phyloP scores from a whole-genome alignment of 1,139 yeast species.

The Saccharomyces hybrid region DNA sequence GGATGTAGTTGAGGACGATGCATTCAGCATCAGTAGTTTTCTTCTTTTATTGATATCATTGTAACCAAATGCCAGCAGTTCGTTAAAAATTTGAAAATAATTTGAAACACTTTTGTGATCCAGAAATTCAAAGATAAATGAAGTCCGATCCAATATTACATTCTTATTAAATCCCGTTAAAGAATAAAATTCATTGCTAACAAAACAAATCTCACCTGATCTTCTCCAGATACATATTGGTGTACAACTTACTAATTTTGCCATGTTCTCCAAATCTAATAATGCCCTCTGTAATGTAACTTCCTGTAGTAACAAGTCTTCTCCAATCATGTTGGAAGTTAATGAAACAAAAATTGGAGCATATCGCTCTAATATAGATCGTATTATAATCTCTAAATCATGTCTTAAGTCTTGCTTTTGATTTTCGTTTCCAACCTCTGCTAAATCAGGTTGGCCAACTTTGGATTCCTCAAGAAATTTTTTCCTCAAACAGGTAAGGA shows the following conservation, averaged over 20 bases:
- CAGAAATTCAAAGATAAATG: slow-evolving; percentile 76
- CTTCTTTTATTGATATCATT: slow-evolving; percentile 9
- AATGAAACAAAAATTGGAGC: slow-evolving; percentile 67
- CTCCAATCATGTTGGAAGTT: slow-evolving; percentile 57
- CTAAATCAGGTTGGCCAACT: background rate
- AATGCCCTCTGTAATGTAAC: slow-evolving; percentile 62
- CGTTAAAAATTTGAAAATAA: slow-evolving; percentile 71
- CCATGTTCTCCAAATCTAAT: slow-evolving; percentile 51
- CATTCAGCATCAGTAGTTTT: background rate
- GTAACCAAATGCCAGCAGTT: slow-evolving; percentile 75
- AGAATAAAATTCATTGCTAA: slow-evolving; percentile 59
- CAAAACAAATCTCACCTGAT: slow-evolving; percentile 68
- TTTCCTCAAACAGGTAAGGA: slow-evolving; percentile 47
- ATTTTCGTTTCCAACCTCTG: background rate
- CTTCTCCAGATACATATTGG: slow-evolving; percentile 76
- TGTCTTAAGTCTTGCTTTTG: slow-evolving; percentile 9
- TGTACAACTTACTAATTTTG: slow-evolving; percentile 44
- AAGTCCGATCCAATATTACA: slow-evolving; percentile 32
- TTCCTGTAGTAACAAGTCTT: slow-evolving; percentile 59
- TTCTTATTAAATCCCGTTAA: slow-evolving; percentile 43
- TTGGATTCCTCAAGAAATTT: slow-evolving; percentile 34
- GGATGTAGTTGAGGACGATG: slow-evolving; percentile 1
- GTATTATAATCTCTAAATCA: slow-evolving; percentile 50
- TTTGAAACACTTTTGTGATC: slow-evolving; percentile 79
- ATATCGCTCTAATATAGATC: slow-evolving; percentile 55